Percentiles rank a stretch among this genome's conserved stretches.
These are phyloP conservation scores for Microcyclosporella mali DNA, from an alignment of 2,329 filamentous ascomycete species.

Conservation along the genomic window DNA sequence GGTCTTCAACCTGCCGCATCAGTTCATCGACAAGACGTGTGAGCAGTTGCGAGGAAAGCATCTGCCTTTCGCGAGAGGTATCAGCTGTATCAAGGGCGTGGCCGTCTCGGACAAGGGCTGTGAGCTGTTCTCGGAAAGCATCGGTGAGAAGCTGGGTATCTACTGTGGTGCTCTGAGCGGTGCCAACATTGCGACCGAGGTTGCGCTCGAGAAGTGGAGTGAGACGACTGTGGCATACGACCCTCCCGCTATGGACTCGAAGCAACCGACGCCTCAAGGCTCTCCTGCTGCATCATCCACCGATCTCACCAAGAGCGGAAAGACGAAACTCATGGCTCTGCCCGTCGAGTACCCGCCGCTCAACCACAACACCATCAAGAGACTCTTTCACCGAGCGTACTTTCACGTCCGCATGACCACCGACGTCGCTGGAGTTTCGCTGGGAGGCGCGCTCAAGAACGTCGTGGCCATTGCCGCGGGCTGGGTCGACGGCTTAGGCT, in stretches of 20 bases:
- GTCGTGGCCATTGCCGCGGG: constrained; percentile 90
- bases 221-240: constrained; percentile 97
- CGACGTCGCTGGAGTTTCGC: constrained; percentile 93
- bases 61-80: constrained; percentile 82
- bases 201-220: constrained; percentile 91
- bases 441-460: constrained; percentile 94
- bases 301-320: constrained; percentile 46
- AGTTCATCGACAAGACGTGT: constrained; percentile 87
- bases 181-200: constrained; percentile 92
- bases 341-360: constrained; percentile 79
- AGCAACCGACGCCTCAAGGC: constrained; percentile 58
- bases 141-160: constrained; percentile 83
- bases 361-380: constrained; percentile 74
- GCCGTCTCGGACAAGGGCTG: constrained; percentile 83
- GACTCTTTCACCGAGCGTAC: constrained; percentile 90
- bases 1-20: constrained; percentile 93
- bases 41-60: constrained; percentile 80
- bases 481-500: constrained; percentile 90
- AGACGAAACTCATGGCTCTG: constrained; percentile 52
- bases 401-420: constrained; percentile 93
- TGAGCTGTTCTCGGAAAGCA: constrained; percentile 88
- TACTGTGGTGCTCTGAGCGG: constrained; percentile 95
- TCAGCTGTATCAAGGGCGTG: constrained; percentile 98
- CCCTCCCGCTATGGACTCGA: constrained; percentile 80
- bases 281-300: constrained; percentile 31